Evolutionary conservation across 306 rosid species (phyloP).

Genomic region (Purshia tridentata): DNA sequence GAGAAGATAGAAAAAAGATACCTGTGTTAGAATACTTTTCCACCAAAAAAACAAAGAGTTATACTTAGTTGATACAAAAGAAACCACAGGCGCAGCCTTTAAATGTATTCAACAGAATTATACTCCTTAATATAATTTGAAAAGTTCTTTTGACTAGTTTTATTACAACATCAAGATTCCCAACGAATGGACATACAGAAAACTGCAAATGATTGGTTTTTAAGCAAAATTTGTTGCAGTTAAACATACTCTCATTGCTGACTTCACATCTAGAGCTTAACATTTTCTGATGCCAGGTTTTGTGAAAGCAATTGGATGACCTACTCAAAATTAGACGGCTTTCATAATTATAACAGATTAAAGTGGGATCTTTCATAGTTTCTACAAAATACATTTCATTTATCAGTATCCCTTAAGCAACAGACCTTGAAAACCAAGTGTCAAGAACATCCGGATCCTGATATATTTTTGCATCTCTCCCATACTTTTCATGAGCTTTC

Average conservation of each 20-base stretch:
- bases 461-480: slow-evolving; percentile 74
- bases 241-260: not conserved
- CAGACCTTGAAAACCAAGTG: slow-evolving; percentile 98
- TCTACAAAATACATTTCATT: not conserved
- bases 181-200: not conserved
- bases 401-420: not conserved
- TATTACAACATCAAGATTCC: not conserved
- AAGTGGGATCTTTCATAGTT: not conserved
- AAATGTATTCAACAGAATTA: not conserved
- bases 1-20: not conserved
- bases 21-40: not conserved
- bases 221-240: not conserved
- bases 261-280: not conserved
- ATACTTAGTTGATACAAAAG: not conserved
- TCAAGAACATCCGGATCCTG: slow-evolving; percentile 98
- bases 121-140: not conserved
- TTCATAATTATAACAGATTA: not conserved
- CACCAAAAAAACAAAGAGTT: not conserved
- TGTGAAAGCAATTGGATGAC: not conserved
- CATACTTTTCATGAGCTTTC: slow-evolving; percentile 69
- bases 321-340: not conserved
- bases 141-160: not conserved
- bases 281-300: not conserved
- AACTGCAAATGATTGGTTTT: not conserved
- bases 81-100: not conserved